Percentiles rank a stretch among this genome's conserved stretches.
These are phyloP conservation scores for Catunica adiposa DNA, from an alignment of 2,329 filamentous ascomycete genomes.

Conservation along the genomic window DNA sequence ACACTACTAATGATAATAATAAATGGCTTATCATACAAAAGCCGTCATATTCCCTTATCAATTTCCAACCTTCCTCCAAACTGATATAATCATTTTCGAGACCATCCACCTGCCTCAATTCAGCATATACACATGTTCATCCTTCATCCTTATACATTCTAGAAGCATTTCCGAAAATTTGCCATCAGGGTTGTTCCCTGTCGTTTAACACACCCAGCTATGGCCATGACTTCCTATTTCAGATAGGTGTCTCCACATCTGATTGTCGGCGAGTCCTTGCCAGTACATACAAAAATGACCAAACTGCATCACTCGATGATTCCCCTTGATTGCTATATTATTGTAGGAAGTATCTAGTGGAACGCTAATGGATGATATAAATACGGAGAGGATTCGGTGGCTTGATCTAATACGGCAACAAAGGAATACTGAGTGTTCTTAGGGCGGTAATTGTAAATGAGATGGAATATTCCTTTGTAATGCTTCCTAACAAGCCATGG, in stretches of 20 bases:
- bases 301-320: neutral
- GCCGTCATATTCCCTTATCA: too few relatives aligned
- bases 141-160: neutral
- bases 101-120: too few relatives aligned
- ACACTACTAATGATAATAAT: too few relatives aligned
- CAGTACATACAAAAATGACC: neutral
- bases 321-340: neutral
- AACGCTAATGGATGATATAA: neutral
- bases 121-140: too few relatives aligned
- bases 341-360: too few relatives aligned
- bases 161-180: neutral
- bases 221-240: neutral
- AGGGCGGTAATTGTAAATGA: neutral
- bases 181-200: neutral
- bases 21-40: too few relatives aligned
- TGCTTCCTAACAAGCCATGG: too few relatives aligned
- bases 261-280: neutral
- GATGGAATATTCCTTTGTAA: neutral
- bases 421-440: neutral
- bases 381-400: neutral
- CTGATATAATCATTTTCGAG: too few relatives aligned
- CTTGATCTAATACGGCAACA: neutral
- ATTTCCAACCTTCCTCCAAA: too few relatives aligned
- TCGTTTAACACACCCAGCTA: neutral
- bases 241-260: neutral